Base-by-base conservation (phyloP, 2,329 filamentous ascomycete species). In the Epichloe gansuensis region DNA sequence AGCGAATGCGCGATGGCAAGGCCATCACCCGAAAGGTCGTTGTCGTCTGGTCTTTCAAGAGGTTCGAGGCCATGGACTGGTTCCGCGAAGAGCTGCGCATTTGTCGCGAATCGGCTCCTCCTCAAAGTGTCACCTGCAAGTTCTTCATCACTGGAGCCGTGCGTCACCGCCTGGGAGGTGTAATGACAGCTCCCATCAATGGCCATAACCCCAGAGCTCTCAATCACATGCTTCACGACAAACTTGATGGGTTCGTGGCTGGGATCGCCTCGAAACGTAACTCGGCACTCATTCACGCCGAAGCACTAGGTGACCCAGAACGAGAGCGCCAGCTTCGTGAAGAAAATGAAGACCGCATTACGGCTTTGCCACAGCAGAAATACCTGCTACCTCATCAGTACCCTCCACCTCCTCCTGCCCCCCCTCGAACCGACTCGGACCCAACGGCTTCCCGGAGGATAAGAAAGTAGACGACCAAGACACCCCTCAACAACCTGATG, bases 31-130 rank as follows among this genome's bases (percentile, higher is more conserved):
- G 86, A 65, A 88, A 85, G 58, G 85, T 97, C 5, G 85, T 93
- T 15, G 88, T 97, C 1, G 81, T 97, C n/a, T 97, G 91, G 91
- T 83, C 91, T 5, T 74, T 96, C 59, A 95, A 93, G 69, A 82
- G 87, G 52, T 82, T 93, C 13, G 91, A 96, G 67, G 88, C 89
- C 1, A 89, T 97, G 83, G 89, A 96, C 65, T 97, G 91, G 91
- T 97, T 96, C 75, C 87, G 88, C 58, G 91, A 96, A 69, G 91
- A 96, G 67, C 75, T 96, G 54, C 81, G 90, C 47, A 95, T 96
- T 61, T 95, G 91, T 69, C 81, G 89, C 61, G 88, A 96, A 67
- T 85, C 83, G 48, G 91, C 91, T 9, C 91, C 91, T 1, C 86
- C 88, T 0, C 88, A 93, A 63, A 86, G 87, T 34, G 87, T 96